phyloP scores from a whole-genome alignment of 2,329 filamentous ascomycete genomes.

The Drechslera avenae region DNA sequence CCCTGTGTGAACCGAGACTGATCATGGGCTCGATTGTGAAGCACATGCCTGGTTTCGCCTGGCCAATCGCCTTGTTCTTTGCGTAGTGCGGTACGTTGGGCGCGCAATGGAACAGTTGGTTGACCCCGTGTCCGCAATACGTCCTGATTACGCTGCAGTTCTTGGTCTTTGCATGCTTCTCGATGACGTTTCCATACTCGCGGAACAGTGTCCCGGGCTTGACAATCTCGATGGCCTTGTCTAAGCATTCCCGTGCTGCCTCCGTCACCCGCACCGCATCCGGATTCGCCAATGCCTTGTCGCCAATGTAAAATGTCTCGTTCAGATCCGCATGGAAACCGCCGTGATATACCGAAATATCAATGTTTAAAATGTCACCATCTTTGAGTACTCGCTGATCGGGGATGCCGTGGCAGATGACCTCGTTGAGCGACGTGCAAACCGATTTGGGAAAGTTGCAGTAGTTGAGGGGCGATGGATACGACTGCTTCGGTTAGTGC shows the following conservation, averaged over 20 bases:
- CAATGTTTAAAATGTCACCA: conserved; percentile 96
- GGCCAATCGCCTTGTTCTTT: conserved; percentile 96
- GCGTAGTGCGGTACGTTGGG: conserved; percentile 97
- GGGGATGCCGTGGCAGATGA: conserved; percentile 98
- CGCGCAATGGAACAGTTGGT: conserved; percentile 88
- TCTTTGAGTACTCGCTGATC: conserved; percentile 86
- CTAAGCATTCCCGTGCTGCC: conserved; percentile 83
- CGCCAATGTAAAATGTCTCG: conserved; percentile 97
- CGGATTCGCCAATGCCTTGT: conserved; percentile 80
- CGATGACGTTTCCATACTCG: conserved; percentile 92
- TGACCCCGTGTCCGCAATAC: conserved; percentile 96
- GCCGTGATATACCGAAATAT: conserved; percentile 90
- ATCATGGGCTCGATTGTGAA: conserved; percentile 99
- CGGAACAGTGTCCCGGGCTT: conserved; percentile 93
- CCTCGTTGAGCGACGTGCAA: conserved; percentile 94
- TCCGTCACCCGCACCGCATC: conserved; percentile 91
- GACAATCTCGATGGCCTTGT: conserved; percentile 87
- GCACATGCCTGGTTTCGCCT: conserved; percentile 94
- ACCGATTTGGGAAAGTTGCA: conserved; percentile 97
- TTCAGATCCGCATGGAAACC: conserved; percentile 97
- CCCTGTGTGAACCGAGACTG: conserved; percentile 84
- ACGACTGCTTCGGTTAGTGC: conserved; percentile 66
- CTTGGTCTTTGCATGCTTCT: conserved; percentile 86
- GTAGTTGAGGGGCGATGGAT: conserved; percentile 94
- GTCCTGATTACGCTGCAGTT: conserved; percentile 91